A percentile compares a stretch with the other conserved stretches of the same genome.
phyloP scores from a whole-genome alignment of 176 grass and related monocot species.

The Saccharum spontaneum region DNA sequence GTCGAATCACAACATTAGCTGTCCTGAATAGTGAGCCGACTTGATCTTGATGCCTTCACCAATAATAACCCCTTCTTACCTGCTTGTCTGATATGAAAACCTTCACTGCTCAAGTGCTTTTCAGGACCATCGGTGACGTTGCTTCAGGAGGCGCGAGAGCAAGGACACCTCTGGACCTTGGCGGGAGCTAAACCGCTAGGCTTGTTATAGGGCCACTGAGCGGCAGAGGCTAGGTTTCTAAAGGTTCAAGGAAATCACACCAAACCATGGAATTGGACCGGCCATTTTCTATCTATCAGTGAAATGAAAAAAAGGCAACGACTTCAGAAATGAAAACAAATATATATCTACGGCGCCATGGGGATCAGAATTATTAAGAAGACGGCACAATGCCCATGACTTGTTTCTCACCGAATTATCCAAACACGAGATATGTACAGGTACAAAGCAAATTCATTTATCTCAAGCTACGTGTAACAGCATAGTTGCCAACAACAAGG shows the following conservation, averaged over 20 bases:
- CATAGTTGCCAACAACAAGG: conserved; percentile 16
- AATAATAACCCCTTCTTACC: not conserved
- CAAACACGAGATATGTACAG: conserved; percentile 25
- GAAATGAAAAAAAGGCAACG: not conserved
- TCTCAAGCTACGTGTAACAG: conserved; percentile 10
- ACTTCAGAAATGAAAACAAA: not conserved
- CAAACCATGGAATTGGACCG: not conserved
- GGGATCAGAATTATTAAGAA: not conserved
- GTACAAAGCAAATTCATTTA: conserved; percentile 30
- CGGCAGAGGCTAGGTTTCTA: too few species aligned
- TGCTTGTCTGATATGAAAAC: conserved; percentile 3
- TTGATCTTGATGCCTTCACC: not conserved
- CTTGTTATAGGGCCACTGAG: too few species aligned
- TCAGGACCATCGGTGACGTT: not conserved
- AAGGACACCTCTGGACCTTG: not conserved
- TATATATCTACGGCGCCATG: not conserved
- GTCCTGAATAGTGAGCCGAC: not conserved
- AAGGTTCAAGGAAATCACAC: not conserved
- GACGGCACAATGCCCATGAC: not conserved
- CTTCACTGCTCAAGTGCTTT: not conserved
- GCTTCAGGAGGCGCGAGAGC: not conserved
- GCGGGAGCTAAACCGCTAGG: too few species aligned
- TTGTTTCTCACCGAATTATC: conserved; percentile 5
- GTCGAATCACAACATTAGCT: conserved; percentile 12
- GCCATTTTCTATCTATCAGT: not conserved